Evolutionary conservation across 108 stramenopile species (phyloP).

Genomic region (Fragilariopsis cylindrus): DNA sequence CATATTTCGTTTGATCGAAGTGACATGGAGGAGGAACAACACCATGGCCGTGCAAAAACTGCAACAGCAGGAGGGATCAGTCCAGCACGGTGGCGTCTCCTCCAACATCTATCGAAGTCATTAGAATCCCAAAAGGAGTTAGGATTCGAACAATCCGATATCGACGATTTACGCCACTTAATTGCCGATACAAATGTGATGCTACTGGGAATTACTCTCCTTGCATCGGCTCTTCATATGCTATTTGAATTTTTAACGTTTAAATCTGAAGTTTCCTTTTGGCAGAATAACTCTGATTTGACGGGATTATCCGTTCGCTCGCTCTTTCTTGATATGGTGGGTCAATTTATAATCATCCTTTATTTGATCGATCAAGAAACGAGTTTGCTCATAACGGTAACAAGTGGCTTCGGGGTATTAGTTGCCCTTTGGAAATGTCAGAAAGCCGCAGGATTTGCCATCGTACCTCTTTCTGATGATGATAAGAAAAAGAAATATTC

Average conservation of each 20-base stretch:
- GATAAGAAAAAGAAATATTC: slow-evolving; percentile 21
- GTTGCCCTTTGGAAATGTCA: slow-evolving; percentile 88
- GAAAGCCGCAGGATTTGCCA: slow-evolving; percentile 65
- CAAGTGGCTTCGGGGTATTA: slow-evolving; percentile 73
- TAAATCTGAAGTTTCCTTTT: slow-evolving; percentile 93
- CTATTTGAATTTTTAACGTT: slow-evolving; percentile 95
- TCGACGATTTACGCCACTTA: slow-evolving; percentile 75
- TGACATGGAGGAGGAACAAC: slow-evolving; percentile 43
- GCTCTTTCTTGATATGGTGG: slow-evolving; percentile 86
- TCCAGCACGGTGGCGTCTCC: slow-evolving; percentile 78
- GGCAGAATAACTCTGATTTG: slow-evolving; percentile 87
- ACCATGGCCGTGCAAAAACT: slow-evolving; percentile 22
- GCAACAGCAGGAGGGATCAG: slow-evolving; percentile 71
- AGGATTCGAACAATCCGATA: slow-evolving; percentile 92
- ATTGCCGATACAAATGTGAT: slow-evolving; percentile 78
- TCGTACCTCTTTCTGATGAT: slow-evolving; percentile 42
- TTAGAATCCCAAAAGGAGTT: slow-evolving; percentile 83
- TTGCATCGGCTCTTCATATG: slow-evolving; percentile 90
- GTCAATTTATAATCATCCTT: slow-evolving; percentile 85
- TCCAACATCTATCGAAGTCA: slow-evolving; percentile 72
- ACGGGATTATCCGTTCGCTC: slow-evolving; percentile 84
- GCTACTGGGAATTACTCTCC: slow-evolving; percentile 83
- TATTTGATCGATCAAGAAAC: slow-evolving; percentile 89
- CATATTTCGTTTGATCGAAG: slow-evolving; percentile 82
- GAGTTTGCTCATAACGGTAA: slow-evolving; percentile 85